Conservation (phyloP, 305 asterid genomes). For the Solanum hybrid region DNA sequence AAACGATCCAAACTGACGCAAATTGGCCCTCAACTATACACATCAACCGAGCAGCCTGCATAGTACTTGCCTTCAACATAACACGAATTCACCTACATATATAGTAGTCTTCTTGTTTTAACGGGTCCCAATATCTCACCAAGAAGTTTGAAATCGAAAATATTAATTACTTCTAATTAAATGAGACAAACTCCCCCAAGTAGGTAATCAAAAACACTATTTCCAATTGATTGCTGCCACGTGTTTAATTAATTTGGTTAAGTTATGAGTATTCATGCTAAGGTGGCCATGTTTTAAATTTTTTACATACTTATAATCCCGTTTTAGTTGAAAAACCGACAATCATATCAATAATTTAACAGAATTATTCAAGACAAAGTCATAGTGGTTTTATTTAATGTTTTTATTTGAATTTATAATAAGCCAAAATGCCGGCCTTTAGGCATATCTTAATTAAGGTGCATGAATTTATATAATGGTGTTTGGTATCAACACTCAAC, state of each 20-base stretch:
- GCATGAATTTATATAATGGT: background rate
- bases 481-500: conserved; percentile 8
- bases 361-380: background rate
- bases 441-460: background rate
- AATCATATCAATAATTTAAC: conserved; percentile 1
- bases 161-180: background rate
- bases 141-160: background rate
- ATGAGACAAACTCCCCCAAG: background rate
- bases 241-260: background rate
- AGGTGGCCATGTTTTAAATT: background rate
- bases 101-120: background rate
- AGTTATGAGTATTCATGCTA: background rate
- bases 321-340: background rate
- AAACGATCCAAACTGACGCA: background rate
- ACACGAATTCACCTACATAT: background rate
- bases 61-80: background rate
- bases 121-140: conserved; percentile 1
- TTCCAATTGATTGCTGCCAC: background rate
- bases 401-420: background rate
- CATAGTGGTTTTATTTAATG: background rate
- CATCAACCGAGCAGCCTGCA: background rate
- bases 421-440: background rate
- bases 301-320: background rate
- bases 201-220: background rate
- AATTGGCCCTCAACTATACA: background rate